Base-by-base conservation (phyloP, 1,284 basidiomycete genomes). In the Tranzscheliella williamsii region DNA sequence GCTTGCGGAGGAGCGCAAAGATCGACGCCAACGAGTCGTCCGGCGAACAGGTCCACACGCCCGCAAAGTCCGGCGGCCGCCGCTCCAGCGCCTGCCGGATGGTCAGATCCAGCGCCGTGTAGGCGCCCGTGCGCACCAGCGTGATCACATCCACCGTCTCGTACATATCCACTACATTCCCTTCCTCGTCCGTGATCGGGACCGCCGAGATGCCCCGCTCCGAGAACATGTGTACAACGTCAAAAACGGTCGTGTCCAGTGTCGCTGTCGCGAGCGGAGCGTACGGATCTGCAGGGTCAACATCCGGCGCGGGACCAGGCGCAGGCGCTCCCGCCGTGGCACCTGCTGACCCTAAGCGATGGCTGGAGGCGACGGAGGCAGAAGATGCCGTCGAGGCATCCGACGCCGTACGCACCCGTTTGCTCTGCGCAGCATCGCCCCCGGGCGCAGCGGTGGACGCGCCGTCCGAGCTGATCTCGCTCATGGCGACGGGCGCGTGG, bases 151-250 rank as follows among this genome's bases (percentile, higher is more conserved):
- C 95, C 17, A 99, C 95, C 2, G 94, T 96, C 80, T 99, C 95
- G 78, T 98, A 99, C 34, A 99, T 80, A 78, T 99, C 94, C 49
- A 98, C 85, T 24, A 98, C 95, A 47, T 93, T 85, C 8, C 94
- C 95, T 4, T 92, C 85, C 48, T 90, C 86, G 73, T 96, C 90
- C 18, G 98, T 83, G 72, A 99, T 96, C 4, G 95, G 95, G 9
- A 99, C 94, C 2, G 94, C 93, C 18, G 91, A 94, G 67, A 99
- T 96, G 13, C 91, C 89, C 26, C 87, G 84, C 78, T 94, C 90
- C 1, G 91, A 95, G 78, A 98, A 98, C 88, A 96, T 92, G 78
- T 98, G 95, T 1, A 98, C 95, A 39, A 98, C 90, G 73, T 97
- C 92, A 72, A 96, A 96, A 1, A 99, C 95, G 16, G 90, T 88